Percentiles rank a stretch among this genome's conserved stretches.
These are phyloP conservation scores for Proliferodiscus dingleyae DNA, from an alignment of 2,329 filamentous ascomycete species.

Conservation along the genomic window DNA sequence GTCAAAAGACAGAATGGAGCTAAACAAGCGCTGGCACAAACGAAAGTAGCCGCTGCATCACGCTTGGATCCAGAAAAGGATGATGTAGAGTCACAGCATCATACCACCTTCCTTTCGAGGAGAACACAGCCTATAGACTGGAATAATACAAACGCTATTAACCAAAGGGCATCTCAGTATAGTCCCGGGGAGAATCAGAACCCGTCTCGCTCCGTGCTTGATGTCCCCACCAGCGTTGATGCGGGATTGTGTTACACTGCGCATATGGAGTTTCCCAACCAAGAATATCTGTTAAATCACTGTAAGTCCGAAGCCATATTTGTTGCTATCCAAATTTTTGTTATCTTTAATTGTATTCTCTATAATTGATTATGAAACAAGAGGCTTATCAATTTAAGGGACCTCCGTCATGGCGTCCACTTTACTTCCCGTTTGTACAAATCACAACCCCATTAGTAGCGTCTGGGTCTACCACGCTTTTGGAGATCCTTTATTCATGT, in stretches of 20 bases:
- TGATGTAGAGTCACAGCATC: no score
- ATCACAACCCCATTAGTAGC: constrained; percentile 4
- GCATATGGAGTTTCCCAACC: constrained; percentile 5
- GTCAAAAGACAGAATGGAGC: constrained; percentile 4
- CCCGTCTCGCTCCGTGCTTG: not conserved
- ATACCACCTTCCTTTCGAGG: no score
- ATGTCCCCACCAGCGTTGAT: constrained; percentile 3
- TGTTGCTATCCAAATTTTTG: constrained; percentile 4
- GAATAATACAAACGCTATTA: no score
- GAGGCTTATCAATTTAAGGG: constrained; percentile 5
- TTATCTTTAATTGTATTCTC: no score
- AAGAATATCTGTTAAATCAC: constrained; percentile 7
- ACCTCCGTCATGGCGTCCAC: constrained; percentile 4
- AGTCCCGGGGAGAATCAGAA: no score
- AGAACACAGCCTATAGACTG: no score
- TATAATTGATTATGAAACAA: no score
- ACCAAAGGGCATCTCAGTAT: no score
- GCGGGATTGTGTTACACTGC: constrained; percentile 5
- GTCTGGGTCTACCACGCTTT: constrained; percentile 7
- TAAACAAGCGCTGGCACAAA: not conserved
- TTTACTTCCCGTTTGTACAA: constrained; percentile 5
- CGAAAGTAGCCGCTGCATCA: no score
- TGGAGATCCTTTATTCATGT: constrained; percentile 6
- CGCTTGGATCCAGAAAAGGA: no score
- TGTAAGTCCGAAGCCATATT: constrained; percentile 3